phyloP scores from a whole-genome alignment of 2,329 filamentous ascomycete species.

The Lecanosticta acicola region DNA sequence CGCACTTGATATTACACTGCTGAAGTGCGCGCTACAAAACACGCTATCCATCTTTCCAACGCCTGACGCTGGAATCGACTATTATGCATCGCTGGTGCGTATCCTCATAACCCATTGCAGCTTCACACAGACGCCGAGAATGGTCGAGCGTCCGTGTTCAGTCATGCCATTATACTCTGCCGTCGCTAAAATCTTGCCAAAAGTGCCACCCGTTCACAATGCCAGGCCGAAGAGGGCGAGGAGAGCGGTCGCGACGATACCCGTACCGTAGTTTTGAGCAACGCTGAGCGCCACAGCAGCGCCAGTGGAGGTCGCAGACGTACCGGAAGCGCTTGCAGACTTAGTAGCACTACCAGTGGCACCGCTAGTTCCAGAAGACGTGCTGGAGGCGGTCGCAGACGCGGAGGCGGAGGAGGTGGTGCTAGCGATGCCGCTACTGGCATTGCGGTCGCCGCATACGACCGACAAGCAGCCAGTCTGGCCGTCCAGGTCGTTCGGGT shows the following conservation, averaged over 20 bases:
- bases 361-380: constrained; percentile 21
- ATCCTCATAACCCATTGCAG: constrained; percentile 7
- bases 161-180: background rate
- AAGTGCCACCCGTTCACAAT: constrained; percentile 39
- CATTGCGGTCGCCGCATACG: constrained; percentile 50
- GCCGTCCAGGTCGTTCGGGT: constrained; percentile 35
- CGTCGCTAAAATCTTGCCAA: background rate
- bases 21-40: background rate
- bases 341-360: constrained; percentile 26
- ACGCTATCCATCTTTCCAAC: constrained; percentile 10
- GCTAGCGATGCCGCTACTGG: constrained; percentile 33
- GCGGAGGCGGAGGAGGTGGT: constrained; percentile 29
- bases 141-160: background rate
- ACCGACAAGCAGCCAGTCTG: constrained; percentile 44
- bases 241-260: constrained; percentile 45
- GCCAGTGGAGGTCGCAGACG: constrained; percentile 30
- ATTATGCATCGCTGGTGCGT: constrained; percentile 11
- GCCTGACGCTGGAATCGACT: constrained; percentile 9
- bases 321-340: constrained; percentile 24
- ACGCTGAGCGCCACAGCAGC: constrained; percentile 44
- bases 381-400: constrained; percentile 25
- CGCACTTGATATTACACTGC: constrained; percentile 1
- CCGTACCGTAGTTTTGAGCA: constrained; percentile 48
- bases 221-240: constrained; percentile 53
- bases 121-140: background rate